Conservation (phyloP, 805 yeast species). For the Blastobotrys terrestris region DNA sequence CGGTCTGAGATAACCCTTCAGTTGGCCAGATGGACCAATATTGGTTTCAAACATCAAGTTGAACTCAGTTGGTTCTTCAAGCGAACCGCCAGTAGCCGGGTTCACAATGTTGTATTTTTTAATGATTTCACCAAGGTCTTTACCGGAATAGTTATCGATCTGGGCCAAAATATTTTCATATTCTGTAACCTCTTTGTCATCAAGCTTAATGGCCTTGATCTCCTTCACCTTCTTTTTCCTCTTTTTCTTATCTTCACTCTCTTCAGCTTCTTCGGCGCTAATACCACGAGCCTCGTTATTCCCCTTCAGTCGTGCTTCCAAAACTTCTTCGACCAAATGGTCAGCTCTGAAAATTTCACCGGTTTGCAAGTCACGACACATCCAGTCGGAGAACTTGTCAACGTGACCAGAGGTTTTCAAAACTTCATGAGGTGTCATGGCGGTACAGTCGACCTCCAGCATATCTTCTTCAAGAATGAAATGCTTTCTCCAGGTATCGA, state of each 20-base stretch:
- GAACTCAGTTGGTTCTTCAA: conserved; percentile 90
- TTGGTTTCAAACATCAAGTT: conserved; percentile 99
- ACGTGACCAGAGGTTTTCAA: conserved; percentile 98
- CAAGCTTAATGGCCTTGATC: conserved; percentile 82
- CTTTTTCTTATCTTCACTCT: conserved; percentile 80
- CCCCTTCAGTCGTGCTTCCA: conserved; percentile 94
- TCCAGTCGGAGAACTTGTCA: conserved; percentile 98
- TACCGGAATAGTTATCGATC: conserved; percentile 94
- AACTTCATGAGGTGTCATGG: conserved; percentile 97
- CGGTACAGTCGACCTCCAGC: conserved; percentile 97
- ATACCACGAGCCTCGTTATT: conserved; percentile 94
- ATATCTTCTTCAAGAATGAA: conserved; percentile 96
- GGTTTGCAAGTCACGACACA: conserved; percentile 91
- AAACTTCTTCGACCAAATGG: conserved; percentile 95
- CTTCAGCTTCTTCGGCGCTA: conserved; percentile 52
- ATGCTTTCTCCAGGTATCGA: conserved; percentile 97
- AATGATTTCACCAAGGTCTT: conserved; percentile 85
- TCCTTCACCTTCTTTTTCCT: conserved; percentile 95
- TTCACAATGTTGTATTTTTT: conserved; percentile 74
- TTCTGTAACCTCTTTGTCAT: conserved; percentile 70
- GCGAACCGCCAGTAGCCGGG: conserved; percentile 81
- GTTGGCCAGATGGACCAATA: conserved; percentile 95
- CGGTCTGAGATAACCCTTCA: conserved; percentile 94
- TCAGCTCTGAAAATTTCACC: conserved; percentile 99
- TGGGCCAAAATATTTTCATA: conserved; percentile 78